Evolutionary conservation across 108 stramenopile genomes (phyloP), one percentile per base, ranked within the genome.

Genomic region (Nannochloropsis salina): DNA sequence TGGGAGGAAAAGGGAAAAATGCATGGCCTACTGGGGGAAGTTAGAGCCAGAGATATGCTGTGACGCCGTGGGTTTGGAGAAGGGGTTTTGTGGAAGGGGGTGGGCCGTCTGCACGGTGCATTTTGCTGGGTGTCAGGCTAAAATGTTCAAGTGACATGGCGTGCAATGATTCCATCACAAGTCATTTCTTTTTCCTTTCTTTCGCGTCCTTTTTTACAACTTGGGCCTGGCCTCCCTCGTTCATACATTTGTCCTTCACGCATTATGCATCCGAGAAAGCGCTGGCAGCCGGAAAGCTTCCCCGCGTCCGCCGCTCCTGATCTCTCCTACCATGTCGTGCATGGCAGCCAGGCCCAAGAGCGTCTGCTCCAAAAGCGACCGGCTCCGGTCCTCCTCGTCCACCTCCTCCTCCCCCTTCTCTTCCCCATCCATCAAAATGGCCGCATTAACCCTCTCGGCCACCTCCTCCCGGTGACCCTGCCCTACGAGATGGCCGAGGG

Each of bases 221-320:
- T 31, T 31, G 31, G 31, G 31, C 0, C 31, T 74, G 61, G 20
- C 8, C 61, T 74, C 61, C 3, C n/a, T 15, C 61, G 20, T 8
- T 74, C 61, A n/a, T 74, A n/a, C 61, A 15, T n/a, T 74, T 74
- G 61, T n/a, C n/a, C 15, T 74, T n/a, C n/a, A 74, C 8, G 61
- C 61, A 15, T 74, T 6, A n/a, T 74, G 3, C 2, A n/a, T 8
- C n/a, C n/a, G 61, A 6, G 61, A 74, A n/a, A 74, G 61, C 61
- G 61, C 61, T n/a, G 61, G 61, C 20, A 74, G 61, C 20, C 61
- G 61, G 61, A 74, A 74, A n/a, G 4, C n/a, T 3, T 74, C 61
- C 20, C 61, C 61, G 20, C 61, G 61, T n/a, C 61, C 61, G 15
- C 61, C 61, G 61, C 61, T 74, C 61, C n/a, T 74, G n/a, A 74